These are phyloP conservation scores for Nakazawaea wyomingensis DNA, from an alignment of 805 yeast genomes.

Conservation along the genomic window DNA sequence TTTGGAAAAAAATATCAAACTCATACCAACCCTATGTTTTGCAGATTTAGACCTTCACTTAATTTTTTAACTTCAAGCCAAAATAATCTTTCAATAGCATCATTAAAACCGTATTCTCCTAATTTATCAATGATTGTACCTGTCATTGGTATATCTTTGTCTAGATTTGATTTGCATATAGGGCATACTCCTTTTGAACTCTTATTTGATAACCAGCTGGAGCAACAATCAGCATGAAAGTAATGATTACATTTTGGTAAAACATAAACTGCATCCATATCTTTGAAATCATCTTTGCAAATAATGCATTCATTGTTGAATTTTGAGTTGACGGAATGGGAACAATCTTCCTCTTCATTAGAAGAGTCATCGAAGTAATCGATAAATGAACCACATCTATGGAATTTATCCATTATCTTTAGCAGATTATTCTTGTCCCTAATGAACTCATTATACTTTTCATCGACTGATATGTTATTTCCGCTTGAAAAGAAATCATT, in stretches of 20 bases:
- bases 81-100: too few species aligned
- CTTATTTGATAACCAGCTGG: background rate
- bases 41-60: too few species aligned
- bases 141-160: too few species aligned
- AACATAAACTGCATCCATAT: background rate
- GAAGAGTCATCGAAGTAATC: background rate
- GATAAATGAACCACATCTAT: background rate
- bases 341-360: too few species aligned
- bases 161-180: too few species aligned
- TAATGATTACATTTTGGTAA: background rate
- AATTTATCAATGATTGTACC: too few species aligned
- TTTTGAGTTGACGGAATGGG: too few species aligned
- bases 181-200: background rate
- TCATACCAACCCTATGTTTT: too few species aligned
- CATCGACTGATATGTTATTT: background rate
- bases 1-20: too few species aligned
- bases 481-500: background rate
- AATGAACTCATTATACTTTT: background rate
- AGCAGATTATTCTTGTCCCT: background rate
- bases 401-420: background rate
- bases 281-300: background rate
- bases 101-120: too few species aligned
- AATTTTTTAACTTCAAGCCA: too few species aligned
- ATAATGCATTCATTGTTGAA: background rate
- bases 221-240: background rate